Evolutionary conservation across 1,284 basidiomycete genomes (phyloP).

Genomic region (Boletellus deceptivus): DNA sequence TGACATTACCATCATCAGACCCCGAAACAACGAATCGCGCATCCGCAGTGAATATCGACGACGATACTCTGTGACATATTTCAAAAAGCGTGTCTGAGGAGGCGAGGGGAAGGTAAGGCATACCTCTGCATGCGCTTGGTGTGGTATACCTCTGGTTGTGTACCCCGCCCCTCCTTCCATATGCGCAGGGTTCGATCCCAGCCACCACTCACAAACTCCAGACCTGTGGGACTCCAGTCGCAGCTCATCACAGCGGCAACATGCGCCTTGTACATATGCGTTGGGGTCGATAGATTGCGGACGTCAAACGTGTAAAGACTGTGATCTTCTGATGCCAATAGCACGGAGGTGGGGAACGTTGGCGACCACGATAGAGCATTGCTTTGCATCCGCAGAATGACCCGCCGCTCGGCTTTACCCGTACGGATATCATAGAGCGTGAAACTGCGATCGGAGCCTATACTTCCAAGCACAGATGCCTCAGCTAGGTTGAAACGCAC

Average conservation of each 20-base stretch:
- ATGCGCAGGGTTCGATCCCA: conserved; percentile 95
- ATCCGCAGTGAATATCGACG: conserved; percentile 83
- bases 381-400: conserved; percentile 89
- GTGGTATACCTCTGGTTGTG: conserved; percentile 90
- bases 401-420: conserved; percentile 88
- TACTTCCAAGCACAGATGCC: conserved; percentile 88
- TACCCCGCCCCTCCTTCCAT: conserved; percentile 88
- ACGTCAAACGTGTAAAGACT: conserved; percentile 99
- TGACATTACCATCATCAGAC: conserved; percentile 95
- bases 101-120: conserved; percentile 4
- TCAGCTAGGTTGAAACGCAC: conserved; percentile 95
- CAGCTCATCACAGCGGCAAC: conserved; percentile 94
- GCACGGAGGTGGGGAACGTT: conserved; percentile 86
- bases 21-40: conserved; percentile 92
- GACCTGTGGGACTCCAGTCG: conserved; percentile 94
- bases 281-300: conserved; percentile 78
- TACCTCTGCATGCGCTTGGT: conserved; percentile 99
- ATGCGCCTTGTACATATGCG: conserved; percentile 96
- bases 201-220: conserved; percentile 92
- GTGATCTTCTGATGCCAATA: conserved; percentile 97
- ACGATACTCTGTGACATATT: conserved; percentile 55
- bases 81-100: conserved; percentile 16
- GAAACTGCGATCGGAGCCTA: conserved; percentile 93
- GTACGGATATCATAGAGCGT: conserved; percentile 96
- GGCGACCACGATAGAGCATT: conserved; percentile 96